Evolutionary conservation across 129 eudicot species (phyloP).

Genomic region (Dittrichia graveolens): DNA sequence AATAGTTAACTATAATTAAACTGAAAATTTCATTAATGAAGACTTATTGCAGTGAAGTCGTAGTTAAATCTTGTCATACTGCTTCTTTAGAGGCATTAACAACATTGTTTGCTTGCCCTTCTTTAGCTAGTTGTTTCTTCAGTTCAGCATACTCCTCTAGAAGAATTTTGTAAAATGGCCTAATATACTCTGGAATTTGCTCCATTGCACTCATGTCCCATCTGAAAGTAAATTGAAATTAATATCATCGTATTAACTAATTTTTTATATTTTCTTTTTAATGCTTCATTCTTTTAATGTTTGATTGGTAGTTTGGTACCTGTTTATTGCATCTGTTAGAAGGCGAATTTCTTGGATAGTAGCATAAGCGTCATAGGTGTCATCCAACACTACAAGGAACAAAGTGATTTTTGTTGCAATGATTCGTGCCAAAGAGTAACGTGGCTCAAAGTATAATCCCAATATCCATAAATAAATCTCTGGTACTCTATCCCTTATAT

Average conservation of each 20-base stretch:
- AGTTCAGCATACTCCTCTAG: conserved; percentile 33
- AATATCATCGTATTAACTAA: neutral
- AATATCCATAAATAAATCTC: conserved; percentile 43
- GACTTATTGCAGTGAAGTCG: neutral
- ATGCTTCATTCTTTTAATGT: neutral
- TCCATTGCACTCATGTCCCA: conserved; percentile 36
- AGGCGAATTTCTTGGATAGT: conserved; percentile 36
- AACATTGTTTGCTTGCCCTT: conserved; percentile 28
- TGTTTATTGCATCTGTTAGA: conserved; percentile 35
- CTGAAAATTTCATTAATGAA: neutral
- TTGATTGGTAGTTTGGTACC: neutral
- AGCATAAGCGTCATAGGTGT: conserved; percentile 43
- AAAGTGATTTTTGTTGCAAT: conserved; percentile 31
- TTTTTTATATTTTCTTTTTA: too few relatives aligned
- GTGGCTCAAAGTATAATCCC: conserved; percentile 43
- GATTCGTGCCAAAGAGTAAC: conserved; percentile 38
- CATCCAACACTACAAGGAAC: conserved; percentile 40
- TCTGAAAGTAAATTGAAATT: conserved; percentile 9
- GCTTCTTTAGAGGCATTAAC: conserved; percentile 32
- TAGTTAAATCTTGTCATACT: neutral
- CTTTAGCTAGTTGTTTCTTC: conserved; percentile 27
- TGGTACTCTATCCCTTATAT: conserved; percentile 42
- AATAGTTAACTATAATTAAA: neutral
- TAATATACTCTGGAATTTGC: conserved; percentile 38
- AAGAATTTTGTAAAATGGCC: conserved; percentile 25